Evolutionary conservation across 345 rosid species (phyloP).

Genomic region (Mercurialis annua): DNA sequence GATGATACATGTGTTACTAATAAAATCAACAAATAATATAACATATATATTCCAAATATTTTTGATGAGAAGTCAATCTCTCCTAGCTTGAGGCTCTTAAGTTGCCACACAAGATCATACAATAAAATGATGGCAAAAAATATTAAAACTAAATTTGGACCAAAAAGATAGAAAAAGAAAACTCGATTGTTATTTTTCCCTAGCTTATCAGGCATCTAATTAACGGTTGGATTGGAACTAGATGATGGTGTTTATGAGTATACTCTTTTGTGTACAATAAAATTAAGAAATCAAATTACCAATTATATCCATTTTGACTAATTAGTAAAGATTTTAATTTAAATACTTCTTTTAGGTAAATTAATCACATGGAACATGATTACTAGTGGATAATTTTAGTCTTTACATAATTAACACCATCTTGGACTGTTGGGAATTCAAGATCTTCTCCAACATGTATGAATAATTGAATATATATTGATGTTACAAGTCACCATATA

Average conservation of each 20-base stretch:
- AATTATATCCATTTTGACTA: neutral
- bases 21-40: no score
- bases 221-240: slow-evolving; percentile 1
- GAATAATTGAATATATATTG: neutral
- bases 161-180: neutral
- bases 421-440: neutral
- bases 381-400: neutral
- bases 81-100: neutral
- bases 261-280: neutral
- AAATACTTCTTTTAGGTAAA: neutral
- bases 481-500: neutral
- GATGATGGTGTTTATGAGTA: neutral
- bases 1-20: no score
- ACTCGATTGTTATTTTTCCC: slow-evolving; percentile 3
- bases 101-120: neutral
- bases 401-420: neutral
- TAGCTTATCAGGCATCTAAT: neutral
- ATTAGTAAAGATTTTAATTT: neutral
- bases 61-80: neutral
- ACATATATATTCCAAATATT: no score
- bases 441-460: neutral
- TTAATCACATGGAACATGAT: slow-evolving; percentile 6
- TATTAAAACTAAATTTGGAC: neutral
- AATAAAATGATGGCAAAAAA: neutral
- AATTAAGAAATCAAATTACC: slow-evolving; percentile 7